Conservation (phyloP, 2,329 filamentous ascomycete genomes). For the Beauveria sp. region DNA sequence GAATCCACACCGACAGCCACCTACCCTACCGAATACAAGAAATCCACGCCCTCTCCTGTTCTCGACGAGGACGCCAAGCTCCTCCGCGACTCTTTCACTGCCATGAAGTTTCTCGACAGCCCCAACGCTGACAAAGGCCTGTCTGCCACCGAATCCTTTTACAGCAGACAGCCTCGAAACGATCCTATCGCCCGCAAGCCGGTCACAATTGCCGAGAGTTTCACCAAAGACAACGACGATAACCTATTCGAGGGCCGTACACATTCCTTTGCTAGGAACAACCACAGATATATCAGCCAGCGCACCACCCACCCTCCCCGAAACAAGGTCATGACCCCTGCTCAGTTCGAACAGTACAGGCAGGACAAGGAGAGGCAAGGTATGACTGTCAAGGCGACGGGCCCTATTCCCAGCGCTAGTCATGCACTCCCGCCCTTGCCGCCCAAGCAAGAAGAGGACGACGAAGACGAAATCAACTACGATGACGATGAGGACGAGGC, state of each 20-base stretch:
- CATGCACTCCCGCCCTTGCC: background rate
- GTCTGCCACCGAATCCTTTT: slow-evolving; percentile 14
- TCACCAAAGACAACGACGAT: slow-evolving; percentile 36
- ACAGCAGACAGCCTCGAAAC: slow-evolving; percentile 12
- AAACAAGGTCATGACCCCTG: slow-evolving; percentile 83
- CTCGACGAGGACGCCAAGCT: slow-evolving; percentile 48
- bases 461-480: slow-evolving; percentile 57
- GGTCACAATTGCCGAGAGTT: slow-evolving; percentile 18
- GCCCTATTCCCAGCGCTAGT: slow-evolving; percentile 14
- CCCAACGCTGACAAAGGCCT: slow-evolving; percentile 10
- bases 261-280: slow-evolving; percentile 28
- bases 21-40: slow-evolving; percentile 36
- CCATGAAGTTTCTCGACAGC: slow-evolving; percentile 37
- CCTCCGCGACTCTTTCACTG: slow-evolving; percentile 43
- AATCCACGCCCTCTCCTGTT: slow-evolving; percentile 29
- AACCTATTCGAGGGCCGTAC: slow-evolving; percentile 47
- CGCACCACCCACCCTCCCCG: slow-evolving; percentile 34
- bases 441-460: slow-evolving; percentile 45
- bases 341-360: slow-evolving; percentile 75
- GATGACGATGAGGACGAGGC: slow-evolving; percentile 72
- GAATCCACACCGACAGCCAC: slow-evolving; percentile 22
- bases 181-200: slow-evolving; percentile 6
- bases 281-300: slow-evolving; percentile 25
- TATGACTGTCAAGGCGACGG: slow-evolving; percentile 32
- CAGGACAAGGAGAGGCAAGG: slow-evolving; percentile 62